Evolutionary conservation across 768 basidiomycete species (phyloP).

Genomic region (Amanita brunnescens): DNA sequence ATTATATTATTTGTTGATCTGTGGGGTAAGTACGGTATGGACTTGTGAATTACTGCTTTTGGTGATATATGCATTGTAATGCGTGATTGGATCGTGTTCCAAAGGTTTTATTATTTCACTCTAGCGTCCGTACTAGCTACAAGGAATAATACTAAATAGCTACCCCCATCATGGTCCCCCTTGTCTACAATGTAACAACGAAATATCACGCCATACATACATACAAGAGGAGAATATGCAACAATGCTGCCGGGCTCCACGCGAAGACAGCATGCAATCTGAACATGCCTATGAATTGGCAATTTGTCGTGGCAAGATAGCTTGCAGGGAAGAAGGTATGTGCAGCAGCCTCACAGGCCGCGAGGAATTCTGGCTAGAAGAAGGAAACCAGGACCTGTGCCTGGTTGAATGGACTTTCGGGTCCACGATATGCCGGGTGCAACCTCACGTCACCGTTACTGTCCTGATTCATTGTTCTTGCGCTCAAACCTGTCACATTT

Average conservation of each 20-base stretch:
- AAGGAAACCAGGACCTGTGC: background rate
- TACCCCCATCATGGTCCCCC: background rate
- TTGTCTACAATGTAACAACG: background rate
- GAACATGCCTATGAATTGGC: background rate
- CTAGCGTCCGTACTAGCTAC: background rate
- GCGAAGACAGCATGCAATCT: background rate
- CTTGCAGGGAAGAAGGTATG: background rate
- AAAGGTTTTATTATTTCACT: background rate
- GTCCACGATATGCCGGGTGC: background rate
- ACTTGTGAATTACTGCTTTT: background rate
- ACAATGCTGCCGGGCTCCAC: background rate
- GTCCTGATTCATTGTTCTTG: background rate
- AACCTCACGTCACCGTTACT: background rate
- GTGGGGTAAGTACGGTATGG: background rate
- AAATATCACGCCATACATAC: background rate
- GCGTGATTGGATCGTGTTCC: background rate
- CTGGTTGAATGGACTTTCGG: background rate
- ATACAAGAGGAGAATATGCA: background rate
- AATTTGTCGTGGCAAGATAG: background rate
- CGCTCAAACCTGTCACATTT: background rate
- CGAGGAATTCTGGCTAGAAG: background rate
- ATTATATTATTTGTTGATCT: background rate
- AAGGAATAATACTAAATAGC: background rate
- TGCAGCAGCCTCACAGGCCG: background rate
- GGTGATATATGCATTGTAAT: background rate